These are phyloP conservation scores for Bipolaris cookei DNA, from an alignment of 2,329 filamentous ascomycete species.

Conservation along the genomic window DNA sequence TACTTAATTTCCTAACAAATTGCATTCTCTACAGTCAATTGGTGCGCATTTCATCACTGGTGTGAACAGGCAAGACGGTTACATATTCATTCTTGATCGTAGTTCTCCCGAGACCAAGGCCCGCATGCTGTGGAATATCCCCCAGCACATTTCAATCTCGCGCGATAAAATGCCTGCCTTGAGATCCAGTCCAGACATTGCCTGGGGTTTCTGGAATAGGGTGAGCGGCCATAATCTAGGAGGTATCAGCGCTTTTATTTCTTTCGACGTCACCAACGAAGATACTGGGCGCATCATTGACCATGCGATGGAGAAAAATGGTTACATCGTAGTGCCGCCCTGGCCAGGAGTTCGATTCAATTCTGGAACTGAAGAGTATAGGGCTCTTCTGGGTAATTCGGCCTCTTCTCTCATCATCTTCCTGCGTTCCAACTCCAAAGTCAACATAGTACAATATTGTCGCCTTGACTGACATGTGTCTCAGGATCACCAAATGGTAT, in stretches of 20 bases:
- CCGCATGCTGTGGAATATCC: not conserved
- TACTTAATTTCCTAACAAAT: not conserved
- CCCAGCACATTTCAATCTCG: not conserved
- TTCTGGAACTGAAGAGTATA: not conserved
- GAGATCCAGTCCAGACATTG: slow-evolving; percentile 6
- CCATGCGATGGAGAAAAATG: not conserved
- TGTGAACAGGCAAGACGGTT: not conserved
- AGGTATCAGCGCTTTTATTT: not conserved
- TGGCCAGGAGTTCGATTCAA: not conserved
- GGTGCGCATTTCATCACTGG: not conserved
- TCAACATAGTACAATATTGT: not conserved
- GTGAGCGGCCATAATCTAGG: not conserved
- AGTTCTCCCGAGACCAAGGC: not conserved
- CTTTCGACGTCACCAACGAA: not conserved
- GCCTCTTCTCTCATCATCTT: not conserved
- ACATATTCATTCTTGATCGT: slow-evolving; percentile 1
- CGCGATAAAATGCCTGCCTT: slow-evolving; percentile 4
- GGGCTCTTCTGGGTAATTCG: slow-evolving; percentile 6
- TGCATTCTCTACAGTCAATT: not conserved
- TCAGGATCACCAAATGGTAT: slow-evolving; percentile 6
- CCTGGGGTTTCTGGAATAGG: slow-evolving; percentile 10
- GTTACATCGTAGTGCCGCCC: not conserved
- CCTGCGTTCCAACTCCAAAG: not conserved
- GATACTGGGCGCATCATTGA: not conserved
- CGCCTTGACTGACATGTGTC: not conserved